phyloP scores from a whole-genome alignment of 2,329 filamentous ascomycete species.

The Trichoderma oligosporum region DNA sequence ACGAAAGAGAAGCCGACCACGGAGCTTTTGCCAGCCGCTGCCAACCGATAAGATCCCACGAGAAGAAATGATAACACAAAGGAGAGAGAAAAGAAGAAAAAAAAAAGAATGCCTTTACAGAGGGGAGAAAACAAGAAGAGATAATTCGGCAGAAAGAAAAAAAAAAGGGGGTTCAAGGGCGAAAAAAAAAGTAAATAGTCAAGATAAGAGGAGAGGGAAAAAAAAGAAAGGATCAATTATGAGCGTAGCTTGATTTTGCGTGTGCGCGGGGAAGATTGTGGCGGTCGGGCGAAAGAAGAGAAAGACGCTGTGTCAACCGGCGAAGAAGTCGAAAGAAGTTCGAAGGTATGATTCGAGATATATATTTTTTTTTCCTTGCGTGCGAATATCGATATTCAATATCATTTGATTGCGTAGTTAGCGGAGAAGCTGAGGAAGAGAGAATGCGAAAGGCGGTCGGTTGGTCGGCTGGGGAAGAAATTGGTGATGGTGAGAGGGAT shows the following conservation, averaged over 20 bases:
- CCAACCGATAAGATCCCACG: neutral
- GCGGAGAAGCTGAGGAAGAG: neutral
- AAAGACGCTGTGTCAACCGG: conserved; percentile 11
- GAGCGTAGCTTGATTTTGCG: conserved; percentile 1
- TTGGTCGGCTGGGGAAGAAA: neutral
- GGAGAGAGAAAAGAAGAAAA: neutral
- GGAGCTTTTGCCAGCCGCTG: conserved; percentile 10
- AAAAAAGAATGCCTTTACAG: neutral
- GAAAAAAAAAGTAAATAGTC: neutral
- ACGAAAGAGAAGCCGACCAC: conserved; percentile 5
- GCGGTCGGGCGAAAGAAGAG: conserved; percentile 12
- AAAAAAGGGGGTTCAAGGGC: no score
- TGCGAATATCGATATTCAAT: neutral
- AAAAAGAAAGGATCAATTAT: neutral
- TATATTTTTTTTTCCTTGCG: no score
- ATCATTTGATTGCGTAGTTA: neutral
- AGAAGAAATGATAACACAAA: neutral
- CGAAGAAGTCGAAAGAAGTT: neutral
- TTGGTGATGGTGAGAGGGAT: conserved; percentile 13
- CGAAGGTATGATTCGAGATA: neutral
- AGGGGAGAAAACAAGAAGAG: neutral
- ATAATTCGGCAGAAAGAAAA: neutral
- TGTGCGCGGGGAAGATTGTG: conserved; percentile 6
- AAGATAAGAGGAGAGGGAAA: neutral
- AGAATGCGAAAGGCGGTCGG: conserved; percentile 9